phyloP scores from a whole-genome alignment of 108 stramenopile genomes.

The Aureococcus anophagefferens region DNA sequence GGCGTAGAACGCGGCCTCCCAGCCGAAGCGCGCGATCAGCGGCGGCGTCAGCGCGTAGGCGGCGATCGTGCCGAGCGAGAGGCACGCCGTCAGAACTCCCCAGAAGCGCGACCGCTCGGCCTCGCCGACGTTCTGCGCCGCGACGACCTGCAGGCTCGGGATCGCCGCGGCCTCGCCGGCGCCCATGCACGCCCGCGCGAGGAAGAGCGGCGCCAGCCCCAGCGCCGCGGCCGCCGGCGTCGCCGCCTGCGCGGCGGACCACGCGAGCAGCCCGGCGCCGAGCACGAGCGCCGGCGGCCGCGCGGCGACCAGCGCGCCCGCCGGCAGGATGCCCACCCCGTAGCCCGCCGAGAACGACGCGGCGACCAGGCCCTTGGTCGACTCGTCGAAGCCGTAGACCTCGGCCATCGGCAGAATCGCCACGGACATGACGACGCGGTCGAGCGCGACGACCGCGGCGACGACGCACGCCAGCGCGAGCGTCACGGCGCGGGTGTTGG shows the following conservation, averaged over 20 bases:
- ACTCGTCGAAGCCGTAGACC: slow-evolving; percentile 60
- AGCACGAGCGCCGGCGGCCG: slow-evolving; percentile 47
- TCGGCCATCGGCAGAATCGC: slow-evolving; percentile 71
- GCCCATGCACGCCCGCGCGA: slow-evolving; percentile 60
- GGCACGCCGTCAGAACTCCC: slow-evolving; percentile 59
- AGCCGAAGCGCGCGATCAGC: slow-evolving; percentile 45
- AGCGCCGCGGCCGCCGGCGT: slow-evolving; percentile 18
- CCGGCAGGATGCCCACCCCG: slow-evolving; percentile 63
- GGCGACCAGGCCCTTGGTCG: slow-evolving; percentile 67
- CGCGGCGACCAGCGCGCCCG: slow-evolving; percentile 48
- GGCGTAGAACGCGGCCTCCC: slow-evolving; percentile 52
- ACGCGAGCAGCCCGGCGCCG: slow-evolving; percentile 26
- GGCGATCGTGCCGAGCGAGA: slow-evolving; percentile 63
- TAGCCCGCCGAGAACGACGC: slow-evolving; percentile 70
- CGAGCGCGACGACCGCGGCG: slow-evolving; percentile 53
- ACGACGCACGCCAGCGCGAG: slow-evolving; percentile 50
- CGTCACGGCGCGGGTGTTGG: slow-evolving; percentile 17
- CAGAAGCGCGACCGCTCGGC: slow-evolving; percentile 60
- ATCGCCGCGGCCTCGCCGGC: slow-evolving; percentile 65
- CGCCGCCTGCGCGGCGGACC: slow-evolving; percentile 12
- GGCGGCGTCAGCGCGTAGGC: slow-evolving; percentile 64
- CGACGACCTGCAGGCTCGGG: slow-evolving; percentile 64
- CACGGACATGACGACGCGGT: slow-evolving; percentile 77
- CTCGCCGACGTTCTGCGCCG: slow-evolving; percentile 57
- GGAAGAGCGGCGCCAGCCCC: slow-evolving; percentile 41